These are phyloP conservation scores for Penicillium paxilli DNA, from an alignment of 495 filamentous ascomycete species.

Conservation along the genomic window DNA sequence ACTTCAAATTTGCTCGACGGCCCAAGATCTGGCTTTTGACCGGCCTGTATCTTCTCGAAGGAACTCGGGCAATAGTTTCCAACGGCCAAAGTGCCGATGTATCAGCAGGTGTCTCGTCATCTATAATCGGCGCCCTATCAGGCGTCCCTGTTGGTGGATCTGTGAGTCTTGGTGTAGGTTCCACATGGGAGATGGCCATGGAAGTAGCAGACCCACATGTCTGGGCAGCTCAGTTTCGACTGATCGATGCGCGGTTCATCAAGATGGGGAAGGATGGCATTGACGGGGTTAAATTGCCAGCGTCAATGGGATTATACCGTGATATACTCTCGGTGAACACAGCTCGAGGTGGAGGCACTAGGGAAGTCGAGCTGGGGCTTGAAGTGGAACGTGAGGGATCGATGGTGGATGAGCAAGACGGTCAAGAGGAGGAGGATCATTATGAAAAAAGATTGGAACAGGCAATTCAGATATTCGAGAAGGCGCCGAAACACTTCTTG, in stretches of 20 bases:
- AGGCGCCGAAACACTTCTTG: conserved; percentile 18
- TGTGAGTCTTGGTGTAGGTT: conserved; percentile 19
- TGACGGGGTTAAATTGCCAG: conserved; percentile 15
- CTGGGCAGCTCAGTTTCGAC: conserved; percentile 29
- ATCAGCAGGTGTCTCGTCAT: conserved; percentile 20
- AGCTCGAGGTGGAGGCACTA: neutral
- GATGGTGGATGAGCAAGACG: conserved; percentile 11
- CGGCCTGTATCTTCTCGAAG: conserved; percentile 23
- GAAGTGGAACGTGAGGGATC: neutral
- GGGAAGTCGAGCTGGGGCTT: conserved; percentile 15
- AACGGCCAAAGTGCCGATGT: conserved; percentile 10
- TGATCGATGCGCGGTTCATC: conserved; percentile 24
- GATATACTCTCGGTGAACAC: conserved; percentile 26
- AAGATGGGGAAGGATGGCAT: conserved; percentile 11
- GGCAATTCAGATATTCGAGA: conserved; percentile 26
- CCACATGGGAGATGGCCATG: conserved; percentile 25
- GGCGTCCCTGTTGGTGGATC: conserved; percentile 25
- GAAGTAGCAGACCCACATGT: conserved; percentile 28
- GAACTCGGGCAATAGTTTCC: conserved; percentile 18
- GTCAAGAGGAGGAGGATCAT: conserved; percentile 17
- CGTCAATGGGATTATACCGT: conserved; percentile 22
- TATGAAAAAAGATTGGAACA: conserved; percentile 25
- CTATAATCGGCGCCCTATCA: conserved; percentile 20
- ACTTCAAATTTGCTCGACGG: conserved; percentile 27
- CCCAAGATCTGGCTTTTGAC: conserved; percentile 29